phyloP scores from a whole-genome alignment of 495 filamentous ascomycete genomes.

The Bacidia gigantensis region DNA sequence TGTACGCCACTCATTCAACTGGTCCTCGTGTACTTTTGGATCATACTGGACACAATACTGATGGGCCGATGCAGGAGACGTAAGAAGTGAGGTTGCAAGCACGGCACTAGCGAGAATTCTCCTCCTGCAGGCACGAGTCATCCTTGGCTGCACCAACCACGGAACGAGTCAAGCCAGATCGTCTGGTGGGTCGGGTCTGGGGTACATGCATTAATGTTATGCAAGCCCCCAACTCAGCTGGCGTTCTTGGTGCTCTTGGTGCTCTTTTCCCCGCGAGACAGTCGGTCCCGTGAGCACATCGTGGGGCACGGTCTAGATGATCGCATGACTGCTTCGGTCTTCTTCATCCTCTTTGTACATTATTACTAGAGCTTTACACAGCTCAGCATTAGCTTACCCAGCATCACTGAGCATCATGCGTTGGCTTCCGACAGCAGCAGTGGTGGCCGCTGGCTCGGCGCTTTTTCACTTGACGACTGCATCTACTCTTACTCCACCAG shows the following conservation, averaged over 20 bases:
- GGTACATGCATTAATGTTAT: no score
- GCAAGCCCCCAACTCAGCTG: no score
- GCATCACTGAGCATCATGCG: conserved; percentile 3
- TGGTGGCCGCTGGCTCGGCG: conserved; percentile 15
- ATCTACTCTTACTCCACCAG: conserved; percentile 54
- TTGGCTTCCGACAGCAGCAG: conserved; percentile 5
- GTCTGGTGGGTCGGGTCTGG: no score
- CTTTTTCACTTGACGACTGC: conserved; percentile 18
- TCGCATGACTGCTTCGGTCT: not conserved
- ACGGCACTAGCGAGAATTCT: not conserved
- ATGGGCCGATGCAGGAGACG: not conserved
- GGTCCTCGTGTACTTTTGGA: no score
- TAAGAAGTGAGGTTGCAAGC: not conserved
- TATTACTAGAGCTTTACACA: no score
- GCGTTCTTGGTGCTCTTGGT: not conserved
- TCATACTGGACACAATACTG: no score
- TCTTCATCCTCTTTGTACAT: not conserved
- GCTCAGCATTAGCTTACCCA: not conserved
- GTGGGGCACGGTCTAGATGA: not conserved
- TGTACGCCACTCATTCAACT: no score
- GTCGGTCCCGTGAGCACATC: not conserved
- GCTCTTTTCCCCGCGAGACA: not conserved
- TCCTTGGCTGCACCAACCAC: not conserved
- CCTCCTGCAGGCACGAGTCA: not conserved
- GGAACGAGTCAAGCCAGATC: not conserved